These are phyloP conservation scores for Zymoseptoria pseudotritici DNA, from an alignment of 2,329 filamentous ascomycete genomes.

Conservation along the genomic window DNA sequence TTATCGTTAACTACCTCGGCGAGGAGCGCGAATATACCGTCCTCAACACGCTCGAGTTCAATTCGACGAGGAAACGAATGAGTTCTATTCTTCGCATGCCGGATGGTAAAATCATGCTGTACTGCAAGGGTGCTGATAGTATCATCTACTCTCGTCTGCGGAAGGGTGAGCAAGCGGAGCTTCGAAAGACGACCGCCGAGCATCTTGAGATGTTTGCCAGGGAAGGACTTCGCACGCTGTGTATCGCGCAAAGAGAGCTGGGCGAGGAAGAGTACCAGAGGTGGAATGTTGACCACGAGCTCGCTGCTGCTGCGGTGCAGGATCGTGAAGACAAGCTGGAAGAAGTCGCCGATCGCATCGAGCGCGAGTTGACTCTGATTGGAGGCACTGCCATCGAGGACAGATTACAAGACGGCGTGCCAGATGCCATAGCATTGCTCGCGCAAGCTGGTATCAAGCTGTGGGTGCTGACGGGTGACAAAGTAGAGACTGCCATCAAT, in stretches of 20 bases:
- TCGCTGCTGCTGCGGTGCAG: constrained; percentile 73
- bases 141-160: constrained; percentile 91
- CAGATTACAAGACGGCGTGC: constrained; percentile 90
- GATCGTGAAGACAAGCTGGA: constrained; percentile 92
- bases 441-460: constrained; percentile 94
- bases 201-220: constrained; percentile 95
- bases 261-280: constrained; percentile 72
- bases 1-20: constrained; percentile 80
- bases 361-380: constrained; percentile 78
- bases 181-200: constrained; percentile 77
- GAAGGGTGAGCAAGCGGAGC: constrained; percentile 74
- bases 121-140: constrained; percentile 96
- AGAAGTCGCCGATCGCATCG: constrained; percentile 79
- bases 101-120: constrained; percentile 77
- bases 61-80: constrained; percentile 94
- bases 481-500: constrained; percentile 98
- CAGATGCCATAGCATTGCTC: constrained; percentile 86
- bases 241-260: constrained; percentile 78
- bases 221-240: constrained; percentile 89
- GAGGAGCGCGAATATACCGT: constrained; percentile 78
- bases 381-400: constrained; percentile 97
- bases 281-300: constrained; percentile 83
- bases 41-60: constrained; percentile 94
- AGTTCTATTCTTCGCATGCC: constrained; percentile 95
- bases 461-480: constrained; percentile 97